phyloP scores from a whole-genome alignment of 352 stramenopile species.

The Globisporangium spinosum region DNA sequence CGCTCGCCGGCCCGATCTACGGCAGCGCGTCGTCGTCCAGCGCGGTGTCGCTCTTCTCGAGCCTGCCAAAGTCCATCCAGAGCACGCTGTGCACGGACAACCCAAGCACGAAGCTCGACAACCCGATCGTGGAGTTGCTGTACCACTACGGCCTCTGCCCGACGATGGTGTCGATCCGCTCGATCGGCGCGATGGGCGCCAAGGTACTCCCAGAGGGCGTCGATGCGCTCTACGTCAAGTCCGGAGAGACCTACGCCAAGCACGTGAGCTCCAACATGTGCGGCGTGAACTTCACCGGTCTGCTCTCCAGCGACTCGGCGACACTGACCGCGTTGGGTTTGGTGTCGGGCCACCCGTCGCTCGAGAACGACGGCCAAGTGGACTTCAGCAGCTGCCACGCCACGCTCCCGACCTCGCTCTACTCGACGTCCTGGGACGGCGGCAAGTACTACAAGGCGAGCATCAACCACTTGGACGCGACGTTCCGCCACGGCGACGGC shows the following conservation, averaged over 20 bases:
- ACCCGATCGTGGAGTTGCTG: slow-evolving; percentile 15
- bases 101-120: slow-evolving; percentile 13
- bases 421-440: slow-evolving; percentile 17
- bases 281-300: slow-evolving; percentile 20
- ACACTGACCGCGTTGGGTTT: slow-evolving; percentile 12
- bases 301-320: slow-evolving; percentile 20
- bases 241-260: slow-evolving; percentile 14
- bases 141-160: slow-evolving; percentile 23
- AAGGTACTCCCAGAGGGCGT: slow-evolving; percentile 15
- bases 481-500: slow-evolving; percentile 27
- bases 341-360: slow-evolving; percentile 23
- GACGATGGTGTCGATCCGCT: slow-evolving; percentile 16
- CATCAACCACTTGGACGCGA: slow-evolving; percentile 33
- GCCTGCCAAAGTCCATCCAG: slow-evolving; percentile 11
- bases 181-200: slow-evolving; percentile 20
- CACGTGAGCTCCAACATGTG: slow-evolving; percentile 27
- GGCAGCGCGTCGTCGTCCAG: slow-evolving; percentile 26
- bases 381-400: slow-evolving; percentile 28
- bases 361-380: slow-evolving; percentile 29
- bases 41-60: slow-evolving; percentile 18
- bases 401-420: slow-evolving; percentile 2
- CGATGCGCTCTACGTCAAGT: slow-evolving; percentile 19
- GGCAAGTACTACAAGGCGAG: slow-evolving; percentile 27
- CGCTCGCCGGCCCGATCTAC: slow-evolving; percentile 32
- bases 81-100: slow-evolving; percentile 21